These are phyloP conservation scores for Tolypocladium amazonense DNA, from an alignment of 2,329 filamentous ascomycete genomes.

Conservation along the genomic window DNA sequence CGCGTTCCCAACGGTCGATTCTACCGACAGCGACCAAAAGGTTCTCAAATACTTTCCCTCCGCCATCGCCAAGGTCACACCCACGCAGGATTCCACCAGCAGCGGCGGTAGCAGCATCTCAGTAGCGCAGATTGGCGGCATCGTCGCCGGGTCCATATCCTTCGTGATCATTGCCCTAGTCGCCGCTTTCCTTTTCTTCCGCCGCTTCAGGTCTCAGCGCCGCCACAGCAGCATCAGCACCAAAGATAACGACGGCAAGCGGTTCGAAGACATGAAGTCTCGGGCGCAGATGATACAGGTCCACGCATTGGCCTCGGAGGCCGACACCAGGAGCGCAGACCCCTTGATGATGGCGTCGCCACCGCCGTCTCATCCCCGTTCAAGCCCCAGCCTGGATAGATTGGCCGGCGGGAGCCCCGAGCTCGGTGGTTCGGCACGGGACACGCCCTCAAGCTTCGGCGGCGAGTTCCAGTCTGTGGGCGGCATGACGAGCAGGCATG, in stretches of 20 bases:
- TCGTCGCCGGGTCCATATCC: conserved; percentile 38
- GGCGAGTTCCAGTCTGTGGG: not conserved
- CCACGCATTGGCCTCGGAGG: conserved; percentile 29
- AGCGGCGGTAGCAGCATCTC: conserved; percentile 23
- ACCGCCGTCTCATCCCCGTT: not conserved
- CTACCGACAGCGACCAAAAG: conserved; percentile 13
- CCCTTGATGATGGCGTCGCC: conserved; percentile 24
- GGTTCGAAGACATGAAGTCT: not conserved
- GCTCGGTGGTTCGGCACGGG: not conserved
- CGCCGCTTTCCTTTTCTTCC: conserved; percentile 37
- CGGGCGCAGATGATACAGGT: conserved; percentile 15
- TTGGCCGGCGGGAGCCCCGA: not conserved
- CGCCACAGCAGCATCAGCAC: not conserved
- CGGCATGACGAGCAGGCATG: not conserved
- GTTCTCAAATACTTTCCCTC: conserved; percentile 34
- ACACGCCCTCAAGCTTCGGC: not conserved
- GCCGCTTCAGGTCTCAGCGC: conserved; percentile 29
- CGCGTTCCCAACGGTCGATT: conserved; percentile 13
- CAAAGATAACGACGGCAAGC: not conserved
- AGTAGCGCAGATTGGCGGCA: conserved; percentile 36
- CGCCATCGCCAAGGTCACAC: conserved; percentile 25
- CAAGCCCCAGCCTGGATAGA: not conserved
- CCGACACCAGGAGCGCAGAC: conserved; percentile 31
- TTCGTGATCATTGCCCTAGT: conserved; percentile 37
- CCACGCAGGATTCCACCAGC: conserved; percentile 9